Evolutionary conservation across 257 asterid species (phyloP), one percentile per base, ranked within the genome.

Genomic region (Misopates orontium): DNA sequence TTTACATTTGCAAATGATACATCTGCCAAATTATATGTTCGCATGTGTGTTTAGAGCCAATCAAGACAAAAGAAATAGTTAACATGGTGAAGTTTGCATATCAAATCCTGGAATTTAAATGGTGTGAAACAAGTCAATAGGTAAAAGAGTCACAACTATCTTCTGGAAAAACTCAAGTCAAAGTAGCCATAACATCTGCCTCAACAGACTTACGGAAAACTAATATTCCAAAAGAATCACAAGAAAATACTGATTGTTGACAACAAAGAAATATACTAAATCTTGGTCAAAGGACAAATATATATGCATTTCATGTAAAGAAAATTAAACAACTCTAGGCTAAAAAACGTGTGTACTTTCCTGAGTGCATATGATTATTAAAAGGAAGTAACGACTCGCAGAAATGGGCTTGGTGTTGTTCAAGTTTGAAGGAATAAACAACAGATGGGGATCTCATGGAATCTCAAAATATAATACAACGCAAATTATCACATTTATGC

Each of bases 381-480:
- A 48, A 47, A 44, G 8, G 36, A 50, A 60, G 44, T 25, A 58
- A 56, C 19, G 21, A 24, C 23, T 48, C 50, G 14, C 1, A 14
- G 32, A 15, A 16, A 53, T 42, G 58, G 67, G 23, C 17, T 31
- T 21, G 13, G 19, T 22, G 41, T 4, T 42, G 53, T 56, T 22
- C 14, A 28, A 48, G 11, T 40, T 14, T 40, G 12, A 60, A 17
- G 53, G 49, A 49, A 61, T 44, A 48, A 51, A 60, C 8, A 51
- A 32, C 36, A 24, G 44, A 50, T 24, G 1, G 28, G 32, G 18
- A 16, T 55, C 68, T 64, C 18, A 14, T 41, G 55, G 60, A 60
- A 59, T 59, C 49, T 67, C 62, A 60, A 28, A 73, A 9, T 12
- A 28, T 32, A 40, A 56, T 31, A 23, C n/a, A n/a, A 52, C 24